Base-by-base conservation (phyloP, 1,284 basidiomycete species). In the Puccinia sorghi region DNA sequence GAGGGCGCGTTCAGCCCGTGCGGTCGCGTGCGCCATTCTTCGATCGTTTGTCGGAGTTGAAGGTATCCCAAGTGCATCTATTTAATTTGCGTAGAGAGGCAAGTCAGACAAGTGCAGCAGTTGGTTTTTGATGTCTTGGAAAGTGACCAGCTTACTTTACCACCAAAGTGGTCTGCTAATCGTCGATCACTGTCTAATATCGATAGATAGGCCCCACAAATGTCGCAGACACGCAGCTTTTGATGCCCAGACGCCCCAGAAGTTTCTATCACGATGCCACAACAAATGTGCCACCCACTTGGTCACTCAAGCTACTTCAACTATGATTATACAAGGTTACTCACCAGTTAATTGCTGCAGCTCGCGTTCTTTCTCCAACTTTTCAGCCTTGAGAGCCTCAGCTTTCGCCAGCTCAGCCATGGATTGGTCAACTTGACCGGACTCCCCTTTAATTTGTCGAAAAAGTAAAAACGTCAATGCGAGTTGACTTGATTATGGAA, bases 1-100 rank as follows among this genome's bases (percentile, higher is more conserved):
- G 74, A 69, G 27, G 74, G 74, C 12, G 74, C 12, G 56, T 66
- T 52, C 9, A 69, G 64, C 22, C 22, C 64, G 56, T 77, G 63
- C 25, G 74, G 74, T 43, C 83, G 81, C 7, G 72, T 72, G 25
- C 80, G 78, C 83, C 83, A 96, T 84, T 93, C 92, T 72, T 87
- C 85, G 80, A 99, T 89, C 88, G 97, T 92, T 86, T 96, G 94
- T 77, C 97, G 91, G 81, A 99, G 87, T 86, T 98, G 94, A 85
- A 97, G 86, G 86, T 99, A 99, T 12, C 97, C 97, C 83, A 99
- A 86, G 87, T 99, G 97, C 94, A 99, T 97, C 94, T 96, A 84
- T 20, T 56, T 27, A 39, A 52, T 20, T 4, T 17, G 37, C 52
- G 50, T 15, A 61, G 27, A 27, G 6, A 17, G 22, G 27, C n/a